Percentiles rank a stretch among this genome's conserved stretches.
Conservation (phyloP, 139 green algal species). For the Chlamydomonas applanata region DNA sequence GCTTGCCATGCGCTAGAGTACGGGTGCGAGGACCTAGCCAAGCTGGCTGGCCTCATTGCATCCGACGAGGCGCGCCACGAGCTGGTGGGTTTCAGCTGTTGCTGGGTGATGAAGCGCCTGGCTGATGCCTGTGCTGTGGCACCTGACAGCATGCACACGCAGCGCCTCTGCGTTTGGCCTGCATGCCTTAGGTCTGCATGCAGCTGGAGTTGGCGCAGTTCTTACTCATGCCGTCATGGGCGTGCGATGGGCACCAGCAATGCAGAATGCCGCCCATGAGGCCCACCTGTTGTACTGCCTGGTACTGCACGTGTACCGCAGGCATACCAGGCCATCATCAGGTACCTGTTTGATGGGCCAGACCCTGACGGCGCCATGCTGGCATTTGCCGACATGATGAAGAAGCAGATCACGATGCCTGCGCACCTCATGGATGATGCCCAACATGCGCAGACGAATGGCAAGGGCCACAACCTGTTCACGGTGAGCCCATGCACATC, state of each 20-base stretch:
- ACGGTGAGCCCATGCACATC: too few species aligned
- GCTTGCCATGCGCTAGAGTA: constrained; percentile 81
- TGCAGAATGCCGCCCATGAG: background rate
- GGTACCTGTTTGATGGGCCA: constrained; percentile 29
- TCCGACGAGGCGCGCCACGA: constrained; percentile 96
- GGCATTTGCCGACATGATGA: constrained; percentile 98
- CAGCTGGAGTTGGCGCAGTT: too few species aligned
- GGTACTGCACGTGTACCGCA: too few species aligned
- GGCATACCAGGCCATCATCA: too few species aligned
- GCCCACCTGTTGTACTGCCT: constrained; percentile 87
- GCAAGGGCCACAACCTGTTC: constrained; percentile 78
- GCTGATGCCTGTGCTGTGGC: too few species aligned
- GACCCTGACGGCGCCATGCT: constrained; percentile 89
- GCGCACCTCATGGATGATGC: constrained; percentile 95
- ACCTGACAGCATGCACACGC: too few species aligned
- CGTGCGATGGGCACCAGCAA: background rate
- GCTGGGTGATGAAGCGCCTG: too few species aligned
- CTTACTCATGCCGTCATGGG: background rate
- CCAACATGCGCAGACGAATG: constrained; percentile 67
- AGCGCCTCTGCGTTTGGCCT: too few species aligned
- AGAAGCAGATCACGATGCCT: constrained; percentile 98
- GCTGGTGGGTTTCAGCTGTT: constrained; percentile 73
- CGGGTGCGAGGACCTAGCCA: constrained; percentile 85
- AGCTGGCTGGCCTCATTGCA: constrained; percentile 91
- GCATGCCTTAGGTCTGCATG: too few species aligned